A percentile compares a stretch with the other conserved stretches of the same genome.
Conservation (phyloP, 2,329 filamentous ascomycete species). For the Microascus cirrosus region DNA sequence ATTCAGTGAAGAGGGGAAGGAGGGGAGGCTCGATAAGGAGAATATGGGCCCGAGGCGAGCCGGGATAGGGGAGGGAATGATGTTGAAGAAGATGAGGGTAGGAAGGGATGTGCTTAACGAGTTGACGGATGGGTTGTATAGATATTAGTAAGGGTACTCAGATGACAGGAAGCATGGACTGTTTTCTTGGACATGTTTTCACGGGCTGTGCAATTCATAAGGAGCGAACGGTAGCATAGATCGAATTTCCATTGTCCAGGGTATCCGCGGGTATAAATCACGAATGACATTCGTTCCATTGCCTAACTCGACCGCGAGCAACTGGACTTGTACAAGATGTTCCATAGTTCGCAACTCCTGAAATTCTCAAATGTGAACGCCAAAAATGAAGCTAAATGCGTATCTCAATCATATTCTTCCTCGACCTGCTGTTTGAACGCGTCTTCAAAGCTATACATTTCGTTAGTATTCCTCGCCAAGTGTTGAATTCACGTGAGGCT, state of each 20-base stretch:
- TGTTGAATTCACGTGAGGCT: neutral
- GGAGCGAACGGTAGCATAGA: neutral
- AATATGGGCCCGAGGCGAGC: slow-evolving; percentile 40
- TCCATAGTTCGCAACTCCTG: too few relatives aligned
- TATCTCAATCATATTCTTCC: too few relatives aligned
- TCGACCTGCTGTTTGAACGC: slow-evolving; percentile 10
- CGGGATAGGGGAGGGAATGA: slow-evolving; percentile 47
- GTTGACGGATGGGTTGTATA: slow-evolving; percentile 33
- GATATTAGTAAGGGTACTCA: neutral
- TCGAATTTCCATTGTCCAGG: neutral
- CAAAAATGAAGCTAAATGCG: too few relatives aligned
- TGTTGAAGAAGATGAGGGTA: slow-evolving; percentile 57
- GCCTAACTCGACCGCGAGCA: neutral
- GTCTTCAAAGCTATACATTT: slow-evolving; percentile 21
- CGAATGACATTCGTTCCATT: neutral
- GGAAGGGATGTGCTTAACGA: slow-evolving; percentile 73
- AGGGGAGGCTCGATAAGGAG: slow-evolving; percentile 25
- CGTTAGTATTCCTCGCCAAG: neutral
- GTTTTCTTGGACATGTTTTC: slow-evolving; percentile 1
- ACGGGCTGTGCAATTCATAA: neutral
- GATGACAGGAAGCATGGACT: slow-evolving; percentile 5
- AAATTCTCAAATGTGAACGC: too few relatives aligned
- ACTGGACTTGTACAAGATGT: slow-evolving; percentile 1
- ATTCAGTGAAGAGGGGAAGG: neutral
- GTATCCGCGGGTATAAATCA: neutral